A percentile compares a stretch with the other conserved stretches of the same genome.
Conservation (phyloP, 257 asterid species). For the Solanum dulcamara region DNA sequence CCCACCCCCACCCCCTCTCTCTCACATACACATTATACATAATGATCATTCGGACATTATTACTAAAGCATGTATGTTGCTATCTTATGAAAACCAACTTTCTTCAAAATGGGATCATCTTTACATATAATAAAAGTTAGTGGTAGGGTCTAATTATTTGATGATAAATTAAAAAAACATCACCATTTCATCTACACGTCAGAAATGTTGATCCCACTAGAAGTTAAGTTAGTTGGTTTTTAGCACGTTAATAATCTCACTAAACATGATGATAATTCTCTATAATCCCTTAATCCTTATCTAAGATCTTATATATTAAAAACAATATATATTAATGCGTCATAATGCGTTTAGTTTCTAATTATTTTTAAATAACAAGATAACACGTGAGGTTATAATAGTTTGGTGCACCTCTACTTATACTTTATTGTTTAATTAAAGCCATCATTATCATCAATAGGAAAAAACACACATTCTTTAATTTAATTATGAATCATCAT, state of each 20-base stretch:
- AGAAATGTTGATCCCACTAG: neutral
- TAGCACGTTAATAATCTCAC: neutral
- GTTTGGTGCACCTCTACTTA: slow-evolving; percentile 1
- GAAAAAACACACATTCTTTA: neutral
- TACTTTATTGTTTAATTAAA: neutral
- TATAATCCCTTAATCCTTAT: neutral
- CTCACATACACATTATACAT: neutral
- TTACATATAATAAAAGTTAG: slow-evolving; percentile 1
- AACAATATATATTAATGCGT: neutral
- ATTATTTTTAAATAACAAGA: neutral
- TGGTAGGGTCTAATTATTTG: slow-evolving; percentile 14
- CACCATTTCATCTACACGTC: neutral
- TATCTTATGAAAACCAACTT: slow-evolving; percentile 11
- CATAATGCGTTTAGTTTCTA: neutral
- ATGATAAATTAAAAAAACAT: neutral
- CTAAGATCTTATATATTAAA: neutral
- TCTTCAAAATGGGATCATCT: slow-evolving; percentile 15
- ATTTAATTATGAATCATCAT: neutral
- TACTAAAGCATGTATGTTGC: slow-evolving; percentile 2
- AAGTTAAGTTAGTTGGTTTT: slow-evolving; percentile 17
- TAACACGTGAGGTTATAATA: neutral
- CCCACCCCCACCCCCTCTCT: neutral
- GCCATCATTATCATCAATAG: neutral
- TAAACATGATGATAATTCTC: slow-evolving; percentile 16
- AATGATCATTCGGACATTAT: neutral